Evolutionary conservation across 2,329 filamentous ascomycete genomes (phyloP), one percentile per base, ranked within the genome.

Genomic region (Colletotrichum kahawae): DNA sequence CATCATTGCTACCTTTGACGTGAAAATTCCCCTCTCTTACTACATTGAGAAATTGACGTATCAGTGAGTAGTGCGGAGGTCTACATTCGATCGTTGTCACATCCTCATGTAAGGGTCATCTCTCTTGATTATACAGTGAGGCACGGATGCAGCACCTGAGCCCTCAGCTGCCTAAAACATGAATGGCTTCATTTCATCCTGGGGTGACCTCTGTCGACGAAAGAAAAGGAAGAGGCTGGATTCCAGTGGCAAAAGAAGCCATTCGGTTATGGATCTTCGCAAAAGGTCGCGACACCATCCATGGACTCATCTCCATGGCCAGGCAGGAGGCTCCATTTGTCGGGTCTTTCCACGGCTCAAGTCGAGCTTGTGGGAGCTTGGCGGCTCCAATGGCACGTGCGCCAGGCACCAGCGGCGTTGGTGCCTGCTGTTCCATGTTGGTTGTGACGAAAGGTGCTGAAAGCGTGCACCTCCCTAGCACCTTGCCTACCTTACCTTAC

Each of bases 391-490:
- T 54, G 71, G 74, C 66, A 74, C 76, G 76, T 77, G 76, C 66
- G 65, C 62, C 56, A 77, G 76, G 76, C 76, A 77, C 66, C 76
- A 77, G 54, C 70, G 74, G 57, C 65, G 60, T 38, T 36, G 54
- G 60, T 70, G 69, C 70, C 75, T 71, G 66, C 65, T 54, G 43
- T 66, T 34, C 54, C 70, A 29, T 70, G 60, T 74, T 66, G 70
- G 66, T 69, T 59, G 51, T 36, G 21, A 21, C 60, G 21, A 29
- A 66, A 43, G 68, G 51, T 60, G 70, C 64, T 54, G 48, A 66
- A 76, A 56, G 59, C 65, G 65, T 67, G 59, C 48, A 51, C 36
- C 24, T 62, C 31, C 38, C n/a, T 68, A 51, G 56, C 63, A 33
- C 48, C 29, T 54, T 38, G 13, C 56, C 24, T 33, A 33, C 31